These are phyloP conservation scores for Vanderwaltozyma verrucispora DNA, from an alignment of 805 yeast species.

Conservation along the genomic window DNA sequence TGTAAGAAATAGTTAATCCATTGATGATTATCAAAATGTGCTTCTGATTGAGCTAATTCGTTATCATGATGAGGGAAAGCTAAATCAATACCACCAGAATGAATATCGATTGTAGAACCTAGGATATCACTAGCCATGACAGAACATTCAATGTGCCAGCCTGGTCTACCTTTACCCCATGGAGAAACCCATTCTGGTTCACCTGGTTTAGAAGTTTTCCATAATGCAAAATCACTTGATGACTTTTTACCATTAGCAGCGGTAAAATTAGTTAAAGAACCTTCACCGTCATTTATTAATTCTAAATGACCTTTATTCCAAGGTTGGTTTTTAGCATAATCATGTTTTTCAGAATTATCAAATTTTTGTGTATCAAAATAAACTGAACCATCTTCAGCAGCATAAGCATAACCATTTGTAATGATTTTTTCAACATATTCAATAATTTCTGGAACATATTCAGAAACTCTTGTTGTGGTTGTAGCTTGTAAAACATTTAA, in stretches of 20 bases:
- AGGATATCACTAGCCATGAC: conserved; percentile 93
- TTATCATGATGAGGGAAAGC: conserved; percentile 99
- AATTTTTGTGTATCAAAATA: conserved; percentile 84
- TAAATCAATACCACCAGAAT: conserved; percentile 93
- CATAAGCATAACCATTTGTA: conserved; percentile 72
- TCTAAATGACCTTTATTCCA: conserved; percentile 91
- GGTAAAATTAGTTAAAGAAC: conserved; percentile 47
- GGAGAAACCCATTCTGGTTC: conserved; percentile 94
- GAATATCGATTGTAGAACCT: conserved; percentile 82
- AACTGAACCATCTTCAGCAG: conserved; percentile 84
- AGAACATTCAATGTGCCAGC: conserved; percentile 99
- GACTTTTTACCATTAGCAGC: conserved; percentile 52
- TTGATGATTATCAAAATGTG: conserved; percentile 76
- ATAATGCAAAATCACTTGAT: conserved; percentile 84
- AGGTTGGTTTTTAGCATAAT: conserved; percentile 93
- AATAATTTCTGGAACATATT: conserved; percentile 88
- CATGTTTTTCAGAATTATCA: conserved; percentile 61
- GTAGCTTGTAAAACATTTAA: conserved; percentile 80
- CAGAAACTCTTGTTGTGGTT: conserved; percentile 88
- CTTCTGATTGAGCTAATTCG: conserved; percentile 95
- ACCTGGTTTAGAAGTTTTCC: conserved; percentile 96
- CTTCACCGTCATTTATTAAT: conserved; percentile 90
- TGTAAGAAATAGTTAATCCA: conserved; percentile 97
- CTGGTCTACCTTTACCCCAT: conserved; percentile 98
- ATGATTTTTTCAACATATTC: conserved; percentile 68